Base-by-base conservation (phyloP, 208 protist species). In the Sergeia podlipaevii region DNA sequence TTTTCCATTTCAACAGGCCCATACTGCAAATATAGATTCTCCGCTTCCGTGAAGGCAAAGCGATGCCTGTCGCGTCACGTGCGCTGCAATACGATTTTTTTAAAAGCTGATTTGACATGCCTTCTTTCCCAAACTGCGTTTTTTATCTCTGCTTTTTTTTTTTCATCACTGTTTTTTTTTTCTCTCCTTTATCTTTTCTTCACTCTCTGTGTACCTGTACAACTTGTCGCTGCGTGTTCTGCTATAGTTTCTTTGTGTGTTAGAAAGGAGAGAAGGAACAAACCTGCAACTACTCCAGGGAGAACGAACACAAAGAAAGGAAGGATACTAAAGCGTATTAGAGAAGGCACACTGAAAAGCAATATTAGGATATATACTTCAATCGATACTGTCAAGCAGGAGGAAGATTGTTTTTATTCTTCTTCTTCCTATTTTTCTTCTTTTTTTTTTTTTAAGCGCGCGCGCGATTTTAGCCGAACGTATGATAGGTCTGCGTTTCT, bases 1-100 rank as follows among this genome's bases (percentile, higher is more conserved):
- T 43, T 54, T 17, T 60, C 42, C 39, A 1, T 36, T 54, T 48
- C n/a, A n/a, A n/a, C n/a, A n/a, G n/a, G n/a, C n/a, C n/a, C n/a
- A n/a, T n/a, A n/a, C n/a, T n/a, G n/a, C n/a, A n/a, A n/a, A n/a
- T n/a, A n/a, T n/a, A n/a, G n/a, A n/a, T n/a, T n/a, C n/a, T n/a
- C n/a, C n/a, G n/a, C n/a, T n/a, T n/a, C n/a, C n/a, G n/a, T n/a
- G n/a, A n/a, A n/a, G n/a, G n/a, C n/a, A n/a, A n/a, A n/a, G n/a
- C n/a, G n/a, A n/a, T n/a, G n/a, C n/a, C n/a, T n/a, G n/a, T n/a
- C 33, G 10, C 33, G 33, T 38, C 33, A 15, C 33, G 11, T n/a
- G 33, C 33, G 15, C 33, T 15, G 33, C 33, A 38, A 10, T 10
- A 10, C 33, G 33, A n/a, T 17, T 34, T 10, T 32, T 52, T 44